Evolutionary conservation across 106 monocot genomes (phyloP), one percentile per base, ranked within the genome.

Genomic region (Xerophyta viscosa): DNA sequence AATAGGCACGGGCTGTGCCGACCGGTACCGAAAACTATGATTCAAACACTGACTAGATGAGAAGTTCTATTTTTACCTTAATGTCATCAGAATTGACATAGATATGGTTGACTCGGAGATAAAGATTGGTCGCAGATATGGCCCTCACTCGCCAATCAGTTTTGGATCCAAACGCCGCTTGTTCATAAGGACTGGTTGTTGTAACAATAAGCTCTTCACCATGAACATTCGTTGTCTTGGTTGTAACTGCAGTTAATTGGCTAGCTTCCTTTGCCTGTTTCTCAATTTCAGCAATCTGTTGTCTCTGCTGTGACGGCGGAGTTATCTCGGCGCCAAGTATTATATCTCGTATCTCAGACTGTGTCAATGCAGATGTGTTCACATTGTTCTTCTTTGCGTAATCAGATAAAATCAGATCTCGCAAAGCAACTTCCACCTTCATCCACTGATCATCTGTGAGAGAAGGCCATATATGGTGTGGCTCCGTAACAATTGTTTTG

Each of bases 331-430:
- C 90, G 60, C 98, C 98, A 46, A 98, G 98, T 24, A 98, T 98
- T 13, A 98, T 98, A 57, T 98, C 98, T 37, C 98, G 89, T 42
- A 98, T 98, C 60, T 98, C 98, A 68, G 90, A 90, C 56, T 89
- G 90, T 7, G 98, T 98, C 15, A 98, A 55, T 22, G 90, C 90
- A 11, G 98, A 89, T n/a, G 98, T 98, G 71, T 98, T 90, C 26
- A 96, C 96, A 62, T 96, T 96, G 48, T 96, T 96, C 73, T 96
- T 96, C 72, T 96, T 96, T 17, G 98, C 85, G 77, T 90, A 98
- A 66, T 90, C 98, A 12, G 89, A 89, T 0, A 90, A 68, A 39
- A 98, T 98, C 37, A 98, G 86, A 74, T 90, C 90, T 60, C 90
- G 82, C 25, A 90, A 58, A 36, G 98, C 98, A 73, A 90, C 89